Base-by-base conservation (phyloP, 257 asterid genomes). In the Misopates orontium region DNA sequence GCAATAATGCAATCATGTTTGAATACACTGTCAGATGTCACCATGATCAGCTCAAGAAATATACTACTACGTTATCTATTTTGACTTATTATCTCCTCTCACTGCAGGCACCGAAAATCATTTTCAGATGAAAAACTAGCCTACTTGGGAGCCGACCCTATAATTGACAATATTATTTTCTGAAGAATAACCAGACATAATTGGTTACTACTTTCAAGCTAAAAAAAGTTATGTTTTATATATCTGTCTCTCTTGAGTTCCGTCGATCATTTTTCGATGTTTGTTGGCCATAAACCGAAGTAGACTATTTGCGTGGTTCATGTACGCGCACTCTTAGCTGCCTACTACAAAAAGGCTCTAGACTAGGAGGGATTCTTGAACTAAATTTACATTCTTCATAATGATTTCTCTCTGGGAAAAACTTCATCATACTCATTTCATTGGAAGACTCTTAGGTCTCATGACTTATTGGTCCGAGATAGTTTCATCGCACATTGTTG, bases 61-160 rank as follows among this genome's bases (percentile, higher is more conserved):
- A 19, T 51, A 0, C n/a, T 14, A 8, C 54, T 8, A n/a, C 18
- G 42, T 14, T 48, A 39, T 67, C 67, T n/a, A n/a, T 24, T 71
- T 52, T 60, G 53, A 74, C 51, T 11, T 0, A 69, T 68, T n/a
- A 58, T 71, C 47, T 64, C 31, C 59, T 49, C 50, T 58, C 60
- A 52, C 60, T 68, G 68, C 60, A 64, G 78, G 71, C 51, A 12
- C 41, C 54, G 42, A 10, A 53, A 57, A 40, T 53, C 44, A 62
- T 39, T 47, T 59, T 56, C 45, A n/a, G 66, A 64, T 52, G 71
- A 44, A n/a, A 51, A 68, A n/a, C n/a, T 20, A 2, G 54, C 61
- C 57, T 21, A 57, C 44, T 13, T 62, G 39, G 39, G 57, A 23
- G 25, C 24, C 54, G 25, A 22, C 23, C 28, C 16, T 20, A 31